phyloP scores from a whole-genome alignment of 2,329 filamentous ascomycete genomes.

The Gaeumannomyces tritici region DNA sequence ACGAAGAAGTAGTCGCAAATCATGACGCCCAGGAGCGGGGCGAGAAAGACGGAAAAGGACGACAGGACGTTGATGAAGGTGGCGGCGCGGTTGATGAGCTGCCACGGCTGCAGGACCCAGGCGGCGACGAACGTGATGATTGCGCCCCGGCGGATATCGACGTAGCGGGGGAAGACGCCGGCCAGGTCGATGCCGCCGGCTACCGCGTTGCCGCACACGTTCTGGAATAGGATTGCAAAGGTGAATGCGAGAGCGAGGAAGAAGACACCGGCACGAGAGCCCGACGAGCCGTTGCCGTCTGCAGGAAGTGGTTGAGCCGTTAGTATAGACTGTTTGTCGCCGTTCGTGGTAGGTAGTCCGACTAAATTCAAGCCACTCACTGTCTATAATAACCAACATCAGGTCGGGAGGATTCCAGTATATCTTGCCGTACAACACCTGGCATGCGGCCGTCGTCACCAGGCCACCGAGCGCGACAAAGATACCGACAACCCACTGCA shows the following conservation, averaged over 20 bases:
- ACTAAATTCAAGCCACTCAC: background rate
- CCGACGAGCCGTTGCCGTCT: conserved; percentile 24
- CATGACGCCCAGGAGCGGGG: conserved; percentile 27
- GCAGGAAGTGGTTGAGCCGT: background rate
- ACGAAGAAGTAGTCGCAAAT: conserved; percentile 25
- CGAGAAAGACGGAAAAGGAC: conserved; percentile 30
- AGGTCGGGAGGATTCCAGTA: conserved; percentile 36
- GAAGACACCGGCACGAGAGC: conserved; percentile 17
- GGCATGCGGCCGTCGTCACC: conserved; percentile 31
- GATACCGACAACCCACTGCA: conserved; percentile 27
- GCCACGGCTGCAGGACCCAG: conserved; percentile 21
- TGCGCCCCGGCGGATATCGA: conserved; percentile 19
- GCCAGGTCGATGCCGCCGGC: conserved; percentile 17
- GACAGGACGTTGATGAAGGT: conserved; percentile 21
- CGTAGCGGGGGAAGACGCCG: conserved; percentile 14
- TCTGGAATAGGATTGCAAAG: conserved; percentile 31
- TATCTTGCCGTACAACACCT: conserved; percentile 32
- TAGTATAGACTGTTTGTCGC: too few relatives aligned
- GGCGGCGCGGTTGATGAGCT: conserved; percentile 18
- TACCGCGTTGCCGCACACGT: conserved; percentile 24
- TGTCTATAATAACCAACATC: conserved; percentile 32
- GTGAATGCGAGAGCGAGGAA: conserved; percentile 22
- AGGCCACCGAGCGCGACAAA: conserved; percentile 31
- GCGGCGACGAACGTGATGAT: conserved; percentile 19
- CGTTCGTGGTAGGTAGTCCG: too few relatives aligned